phyloP scores from a whole-genome alignment of 345 rosid species.

The Draba incana region DNA sequence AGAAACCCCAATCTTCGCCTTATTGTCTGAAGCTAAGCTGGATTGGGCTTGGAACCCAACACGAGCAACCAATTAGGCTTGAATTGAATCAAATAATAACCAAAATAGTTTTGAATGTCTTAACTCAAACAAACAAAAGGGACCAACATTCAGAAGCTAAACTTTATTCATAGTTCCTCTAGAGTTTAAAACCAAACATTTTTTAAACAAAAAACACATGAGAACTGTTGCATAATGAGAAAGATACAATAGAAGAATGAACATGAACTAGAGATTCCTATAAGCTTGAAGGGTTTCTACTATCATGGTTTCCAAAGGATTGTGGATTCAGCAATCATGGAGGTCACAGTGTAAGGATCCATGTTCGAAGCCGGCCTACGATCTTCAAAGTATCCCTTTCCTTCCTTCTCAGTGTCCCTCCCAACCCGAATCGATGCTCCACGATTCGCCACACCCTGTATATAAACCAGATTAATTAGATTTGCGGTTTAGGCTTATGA shows the following conservation, averaged over 20 bases:
- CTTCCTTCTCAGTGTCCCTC: slow-evolving; percentile 70
- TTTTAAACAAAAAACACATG: slow-evolving; percentile 11
- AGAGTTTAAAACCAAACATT: not conserved
- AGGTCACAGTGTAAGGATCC: slow-evolving; percentile 87
- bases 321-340: slow-evolving; percentile 86
- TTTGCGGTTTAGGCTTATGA: not conserved
- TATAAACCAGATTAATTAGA: not conserved
- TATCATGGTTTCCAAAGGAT: slow-evolving; percentile 61
- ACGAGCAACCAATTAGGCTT: not conserved
- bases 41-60: slow-evolving; percentile 17
- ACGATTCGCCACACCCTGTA: slow-evolving; percentile 61
- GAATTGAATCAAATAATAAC: not conserved
- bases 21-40: not conserved
- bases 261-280: slow-evolving; percentile 11
- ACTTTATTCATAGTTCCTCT: too few species aligned
- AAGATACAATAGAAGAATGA: slow-evolving; percentile 15
- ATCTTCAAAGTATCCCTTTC: slow-evolving; percentile 87
- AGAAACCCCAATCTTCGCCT: not conserved
- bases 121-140: not conserved
- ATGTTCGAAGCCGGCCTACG: slow-evolving; percentile 92
- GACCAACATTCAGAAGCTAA: too few species aligned
- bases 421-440: slow-evolving; percentile 88
- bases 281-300: slow-evolving; percentile 9
- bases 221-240: slow-evolving; percentile 11
- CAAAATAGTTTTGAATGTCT: not conserved